These are phyloP conservation scores for Yarrowia deformans DNA, from an alignment of 805 yeast species.

Conservation along the genomic window DNA sequence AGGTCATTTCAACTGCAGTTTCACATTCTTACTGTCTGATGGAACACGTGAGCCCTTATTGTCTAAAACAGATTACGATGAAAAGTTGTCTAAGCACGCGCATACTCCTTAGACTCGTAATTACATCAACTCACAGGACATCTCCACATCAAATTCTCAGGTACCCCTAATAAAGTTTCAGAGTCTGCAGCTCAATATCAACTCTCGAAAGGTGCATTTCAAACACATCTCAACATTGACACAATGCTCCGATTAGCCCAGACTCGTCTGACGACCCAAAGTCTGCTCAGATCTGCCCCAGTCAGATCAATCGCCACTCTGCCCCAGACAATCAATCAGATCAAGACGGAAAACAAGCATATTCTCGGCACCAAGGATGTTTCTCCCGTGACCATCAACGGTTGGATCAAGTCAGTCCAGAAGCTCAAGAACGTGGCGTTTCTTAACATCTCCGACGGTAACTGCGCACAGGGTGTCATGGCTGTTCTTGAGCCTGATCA, in stretches of 20 bases:
- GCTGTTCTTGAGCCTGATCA: slow-evolving; percentile 55
- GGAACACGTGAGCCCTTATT: too few relatives aligned
- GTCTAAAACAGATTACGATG: too few relatives aligned
- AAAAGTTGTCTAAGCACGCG: too few relatives aligned
- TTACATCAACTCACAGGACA: too few relatives aligned
- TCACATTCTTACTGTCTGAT: too few relatives aligned
- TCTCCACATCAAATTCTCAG: too few relatives aligned
- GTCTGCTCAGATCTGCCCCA: neutral
- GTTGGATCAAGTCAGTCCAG: slow-evolving; percentile 79
- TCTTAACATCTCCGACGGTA: slow-evolving; percentile 82
- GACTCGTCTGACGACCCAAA: slow-evolving; percentile 2
- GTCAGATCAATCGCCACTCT: slow-evolving; percentile 3
- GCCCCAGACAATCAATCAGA: slow-evolving; percentile 32
- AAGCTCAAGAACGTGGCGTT: slow-evolving; percentile 78
- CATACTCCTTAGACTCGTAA: too few relatives aligned
- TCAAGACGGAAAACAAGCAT: slow-evolving; percentile 41
- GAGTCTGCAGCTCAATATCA: slow-evolving; percentile 12
- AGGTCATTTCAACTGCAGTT: too few relatives aligned
- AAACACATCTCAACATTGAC: neutral
- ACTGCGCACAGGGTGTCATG: slow-evolving; percentile 62
- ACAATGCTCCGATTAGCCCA: slow-evolving; percentile 17
- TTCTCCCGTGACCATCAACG: slow-evolving; percentile 59
- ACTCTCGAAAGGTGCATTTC: neutral
- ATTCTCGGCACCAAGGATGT: slow-evolving; percentile 15
- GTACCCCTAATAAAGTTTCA: slow-evolving; percentile 2